Evolutionary conservation across 2,329 filamentous ascomycete genomes (phyloP).

Genomic region (Trichophyton equinum): DNA sequence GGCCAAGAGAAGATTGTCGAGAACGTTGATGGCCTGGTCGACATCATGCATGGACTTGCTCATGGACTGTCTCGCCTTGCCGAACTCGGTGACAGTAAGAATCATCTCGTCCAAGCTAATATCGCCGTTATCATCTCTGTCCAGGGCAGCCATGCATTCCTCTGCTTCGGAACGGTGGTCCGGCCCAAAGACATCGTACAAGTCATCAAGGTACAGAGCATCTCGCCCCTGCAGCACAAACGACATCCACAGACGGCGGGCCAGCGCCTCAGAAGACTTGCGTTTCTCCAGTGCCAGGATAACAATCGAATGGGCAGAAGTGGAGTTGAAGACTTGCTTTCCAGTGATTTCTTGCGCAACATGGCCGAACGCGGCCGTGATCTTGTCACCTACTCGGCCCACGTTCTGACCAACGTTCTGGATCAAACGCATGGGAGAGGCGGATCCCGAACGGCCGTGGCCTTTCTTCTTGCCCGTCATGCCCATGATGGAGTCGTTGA

Average conservation of each 20-base stretch:
- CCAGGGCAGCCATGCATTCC: conserved; percentile 68
- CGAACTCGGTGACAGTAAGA: conserved; percentile 69
- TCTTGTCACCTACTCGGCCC: conserved; percentile 77
- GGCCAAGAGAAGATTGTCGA: conserved; percentile 73
- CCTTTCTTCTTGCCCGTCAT: conserved; percentile 35
- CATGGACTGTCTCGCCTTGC: conserved; percentile 77
- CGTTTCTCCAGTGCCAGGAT: conserved; percentile 78
- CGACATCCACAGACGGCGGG: conserved; percentile 94
- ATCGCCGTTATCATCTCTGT: conserved; percentile 82
- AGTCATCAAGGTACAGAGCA: conserved; percentile 63
- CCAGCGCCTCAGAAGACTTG: conserved; percentile 75
- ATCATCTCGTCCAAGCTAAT: conserved; percentile 94
- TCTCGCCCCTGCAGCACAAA: conserved; percentile 87
- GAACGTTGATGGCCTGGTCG: conserved; percentile 79
- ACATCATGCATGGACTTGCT: conserved; percentile 94
- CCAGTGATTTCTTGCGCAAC: conserved; percentile 90
- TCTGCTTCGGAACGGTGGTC: conserved; percentile 65
- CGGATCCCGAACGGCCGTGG: conserved; percentile 46
- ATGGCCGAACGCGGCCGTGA: conserved; percentile 85
- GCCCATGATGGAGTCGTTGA: conserved; percentile 65
- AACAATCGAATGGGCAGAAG: conserved; percentile 78
- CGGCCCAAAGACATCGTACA: conserved; percentile 73
- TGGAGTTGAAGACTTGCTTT: conserved; percentile 88
- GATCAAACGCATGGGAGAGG: conserved; percentile 67
- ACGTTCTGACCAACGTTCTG: conserved; percentile 59